Conservation (phyloP, 495 filamentous ascomycete species). For the Glonium stellatum region DNA sequence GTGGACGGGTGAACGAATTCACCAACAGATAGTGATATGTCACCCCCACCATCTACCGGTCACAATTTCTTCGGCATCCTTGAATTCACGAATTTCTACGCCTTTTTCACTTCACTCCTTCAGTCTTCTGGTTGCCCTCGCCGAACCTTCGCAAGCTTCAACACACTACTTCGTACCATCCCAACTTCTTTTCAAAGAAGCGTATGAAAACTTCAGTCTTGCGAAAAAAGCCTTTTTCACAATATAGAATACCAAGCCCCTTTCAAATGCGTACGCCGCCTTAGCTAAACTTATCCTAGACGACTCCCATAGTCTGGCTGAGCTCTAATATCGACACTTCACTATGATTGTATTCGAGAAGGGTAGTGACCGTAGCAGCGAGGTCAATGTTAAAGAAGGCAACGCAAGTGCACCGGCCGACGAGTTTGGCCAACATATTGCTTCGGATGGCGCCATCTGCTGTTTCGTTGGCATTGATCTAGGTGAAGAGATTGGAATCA, state of each 20-base stretch:
- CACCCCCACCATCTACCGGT: no score
- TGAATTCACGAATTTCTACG: no score
- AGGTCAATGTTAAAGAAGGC: slow-evolving; percentile 6
- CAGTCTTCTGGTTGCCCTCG: background rate
- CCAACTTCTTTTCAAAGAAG: background rate
- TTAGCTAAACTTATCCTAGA: no score
- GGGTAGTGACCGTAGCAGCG: slow-evolving; percentile 12
- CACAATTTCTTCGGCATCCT: no score
- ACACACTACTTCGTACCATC: background rate
- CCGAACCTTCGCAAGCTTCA: background rate
- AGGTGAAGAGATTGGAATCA: slow-evolving; percentile 4
- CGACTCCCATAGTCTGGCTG: no score
- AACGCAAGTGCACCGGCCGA: background rate
- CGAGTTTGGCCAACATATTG: slow-evolving; percentile 11
- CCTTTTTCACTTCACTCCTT: no score
- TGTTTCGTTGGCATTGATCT: slow-evolving; percentile 18
- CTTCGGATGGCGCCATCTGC: slow-evolving; percentile 6
- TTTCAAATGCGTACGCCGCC: no score
- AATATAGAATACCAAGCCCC: no score
- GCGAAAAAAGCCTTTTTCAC: no score
- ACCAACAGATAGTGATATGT: no score
- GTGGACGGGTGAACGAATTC: no score
- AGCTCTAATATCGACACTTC: background rate
- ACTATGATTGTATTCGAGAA: slow-evolving; percentile 25
- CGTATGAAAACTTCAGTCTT: no score